Percentiles rank a stretch among this genome's conserved stretches.
phyloP scores from a whole-genome alignment of 2,329 filamentous ascomycete genomes.

The Phoma herbarum region DNA sequence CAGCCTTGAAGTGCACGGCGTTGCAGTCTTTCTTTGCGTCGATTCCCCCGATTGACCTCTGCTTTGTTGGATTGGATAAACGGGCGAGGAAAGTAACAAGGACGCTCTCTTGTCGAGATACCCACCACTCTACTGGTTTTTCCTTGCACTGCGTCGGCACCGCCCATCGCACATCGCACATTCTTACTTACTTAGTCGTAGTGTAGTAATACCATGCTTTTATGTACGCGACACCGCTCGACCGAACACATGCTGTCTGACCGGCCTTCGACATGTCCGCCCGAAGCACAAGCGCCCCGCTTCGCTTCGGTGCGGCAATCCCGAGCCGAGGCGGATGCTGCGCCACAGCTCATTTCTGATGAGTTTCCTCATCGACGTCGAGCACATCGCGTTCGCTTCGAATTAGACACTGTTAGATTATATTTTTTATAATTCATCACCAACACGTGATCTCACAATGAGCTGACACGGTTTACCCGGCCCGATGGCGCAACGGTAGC shows the following conservation, averaged over 20 bases:
- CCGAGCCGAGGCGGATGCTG: no score
- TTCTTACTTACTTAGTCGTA: not conserved
- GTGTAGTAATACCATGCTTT: not conserved
- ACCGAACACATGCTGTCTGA: no score
- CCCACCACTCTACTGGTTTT: conserved; percentile 21
- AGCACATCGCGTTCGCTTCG: no score
- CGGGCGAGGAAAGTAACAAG: conserved; percentile 13
- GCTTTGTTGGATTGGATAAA: not conserved
- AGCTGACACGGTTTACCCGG: conserved; percentile 1
- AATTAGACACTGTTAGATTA: no score
- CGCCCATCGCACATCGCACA: no score
- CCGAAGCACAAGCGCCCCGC: no score
- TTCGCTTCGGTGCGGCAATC: no score
- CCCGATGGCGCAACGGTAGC: conserved; percentile 5
- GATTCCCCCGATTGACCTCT: not conserved
- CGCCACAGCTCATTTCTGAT: no score
- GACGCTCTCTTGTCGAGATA: conserved; percentile 31
- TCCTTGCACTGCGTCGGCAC: not conserved
- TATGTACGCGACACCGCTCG: no score
- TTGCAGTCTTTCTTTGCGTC: not conserved
- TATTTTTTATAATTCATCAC: not conserved
- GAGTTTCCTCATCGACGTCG: no score
- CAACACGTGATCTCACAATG: not conserved
- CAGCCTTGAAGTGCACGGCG: no score
- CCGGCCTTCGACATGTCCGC: no score